Base-by-base conservation (phyloP, 208 protist species). In the Crithidia bombi region DNA sequence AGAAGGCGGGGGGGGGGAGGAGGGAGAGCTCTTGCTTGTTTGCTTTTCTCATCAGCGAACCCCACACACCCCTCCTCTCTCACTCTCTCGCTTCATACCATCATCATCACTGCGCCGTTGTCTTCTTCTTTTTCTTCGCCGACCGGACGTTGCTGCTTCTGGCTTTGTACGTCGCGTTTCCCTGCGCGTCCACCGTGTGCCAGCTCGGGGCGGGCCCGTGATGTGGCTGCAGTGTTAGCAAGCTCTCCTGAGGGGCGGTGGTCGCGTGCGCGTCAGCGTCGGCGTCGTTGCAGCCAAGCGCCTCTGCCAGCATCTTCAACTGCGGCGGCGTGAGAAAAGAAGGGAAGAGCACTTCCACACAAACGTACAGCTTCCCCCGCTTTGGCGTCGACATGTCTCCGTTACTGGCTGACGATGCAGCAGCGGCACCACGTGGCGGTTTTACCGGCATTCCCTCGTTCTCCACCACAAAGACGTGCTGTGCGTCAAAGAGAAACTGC, bases 391-490 rank as follows among this genome's bases (percentile, higher is more conserved):
- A 69, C 33, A 75, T 87, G 59, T 79, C 14, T 33, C 44, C 1
- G 35, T 21, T 7, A 15, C 10, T 25, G 23, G 33, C 10, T 41
- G 30, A 28, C 19, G 36, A 49, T 21, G 12, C 23, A 1, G n/a
- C 25, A 47, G 41, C 21, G 43, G 3, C 69, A 2, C 33, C 41
- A 11, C 49, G 35, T 26, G 33, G 46, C 38, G 32, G 61, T 47
- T 83, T 74, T n/a, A 88, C 57, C 11, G 95, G 95, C 92, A 98
- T 97, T 12, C 95, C 95, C 78, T 98, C 93, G 58, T 84, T 72
- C 17, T 96, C 92, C 35, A 96, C 79, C 25, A 96, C 78, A 50
- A 73, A 86, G 28, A 79, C 73, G 70, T 83, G 76, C 33, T 82
- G 51, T 1, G 73, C 30, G 35, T 74, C 59, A 38, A 82, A 81